Conservation (phyloP, 129 eudicot species). For the Pittosporum tobira region DNA sequence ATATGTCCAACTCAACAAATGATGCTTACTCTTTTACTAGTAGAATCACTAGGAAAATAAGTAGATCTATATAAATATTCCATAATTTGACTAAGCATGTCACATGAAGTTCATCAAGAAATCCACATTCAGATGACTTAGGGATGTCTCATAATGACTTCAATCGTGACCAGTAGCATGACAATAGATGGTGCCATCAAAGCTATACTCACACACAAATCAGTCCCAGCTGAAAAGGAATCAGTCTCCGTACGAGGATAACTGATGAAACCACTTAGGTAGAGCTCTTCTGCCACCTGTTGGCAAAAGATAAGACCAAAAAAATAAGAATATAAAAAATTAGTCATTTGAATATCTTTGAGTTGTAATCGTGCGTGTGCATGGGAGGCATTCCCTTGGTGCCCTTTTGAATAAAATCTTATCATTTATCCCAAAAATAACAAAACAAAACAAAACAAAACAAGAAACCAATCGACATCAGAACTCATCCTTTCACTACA, state of each 20-base stretch:
- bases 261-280: constrained; percentile 92
- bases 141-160: constrained; percentile 3
- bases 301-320: constrained; percentile 3
- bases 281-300: constrained; percentile 96
- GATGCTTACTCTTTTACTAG: too few species aligned
- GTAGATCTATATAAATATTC: too few species aligned
- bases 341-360: too few species aligned
- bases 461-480: too few species aligned
- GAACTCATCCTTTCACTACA: neutral
- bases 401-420: too few species aligned
- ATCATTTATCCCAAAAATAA: too few species aligned
- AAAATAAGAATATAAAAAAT: neutral
- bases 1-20: too few species aligned
- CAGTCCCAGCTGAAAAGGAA: constrained; percentile 54
- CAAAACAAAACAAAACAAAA: too few species aligned
- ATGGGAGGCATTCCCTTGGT: too few species aligned
- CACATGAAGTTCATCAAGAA: neutral
- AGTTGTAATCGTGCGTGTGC: too few species aligned
- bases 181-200: neutral
- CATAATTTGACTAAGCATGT: too few species aligned
- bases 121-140: neutral
- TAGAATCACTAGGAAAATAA: too few species aligned
- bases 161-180: neutral
- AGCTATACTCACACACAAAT: constrained; percentile 51
- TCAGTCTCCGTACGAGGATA: constrained; percentile 99